Evolutionary conservation across 495 filamentous ascomycete genomes (phyloP).

Genomic region (Filosporella fistucella): DNA sequence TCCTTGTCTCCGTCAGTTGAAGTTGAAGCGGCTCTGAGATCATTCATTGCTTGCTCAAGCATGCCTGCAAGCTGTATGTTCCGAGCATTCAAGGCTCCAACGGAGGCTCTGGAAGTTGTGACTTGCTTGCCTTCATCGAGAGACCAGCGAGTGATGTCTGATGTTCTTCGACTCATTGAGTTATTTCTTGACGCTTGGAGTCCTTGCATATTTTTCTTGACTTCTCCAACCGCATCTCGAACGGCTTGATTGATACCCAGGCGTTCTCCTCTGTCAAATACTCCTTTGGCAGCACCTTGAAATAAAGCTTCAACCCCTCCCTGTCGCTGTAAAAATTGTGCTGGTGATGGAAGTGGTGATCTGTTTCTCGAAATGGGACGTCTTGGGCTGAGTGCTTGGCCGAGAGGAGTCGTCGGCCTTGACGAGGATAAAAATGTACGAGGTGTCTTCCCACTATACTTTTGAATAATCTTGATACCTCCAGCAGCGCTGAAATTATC

Average conservation of each 20-base stretch:
- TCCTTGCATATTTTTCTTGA: constrained; percentile 62
- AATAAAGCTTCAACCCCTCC: constrained; percentile 71
- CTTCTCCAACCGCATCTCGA: constrained; percentile 82
- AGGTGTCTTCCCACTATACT: constrained; percentile 72
- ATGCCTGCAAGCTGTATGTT: constrained; percentile 70
- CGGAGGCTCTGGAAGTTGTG: constrained; percentile 25
- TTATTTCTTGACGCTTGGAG: constrained; percentile 19
- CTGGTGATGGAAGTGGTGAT: constrained; percentile 50
- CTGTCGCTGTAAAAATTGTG: constrained; percentile 56
- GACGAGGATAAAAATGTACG: constrained; percentile 32
- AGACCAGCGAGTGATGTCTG: constrained; percentile 25
- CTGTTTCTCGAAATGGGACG: constrained; percentile 20
- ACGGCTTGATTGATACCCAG: constrained; percentile 90
- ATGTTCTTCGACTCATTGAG: constrained; percentile 8
- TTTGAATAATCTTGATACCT: constrained; percentile 69
- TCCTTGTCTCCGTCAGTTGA: constrained; percentile 30
- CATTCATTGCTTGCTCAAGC: constrained; percentile 65
- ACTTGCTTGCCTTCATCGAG: constrained; percentile 26
- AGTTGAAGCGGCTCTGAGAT: constrained; percentile 49
- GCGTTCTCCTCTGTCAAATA: constrained; percentile 77
- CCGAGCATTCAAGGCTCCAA: constrained; percentile 56
- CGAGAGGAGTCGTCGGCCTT: constrained; percentile 29
- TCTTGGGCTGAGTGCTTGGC: constrained; percentile 18
- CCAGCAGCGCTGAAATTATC: constrained; percentile 69
- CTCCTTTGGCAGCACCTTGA: constrained; percentile 78